A percentile compares a stretch with the other conserved stretches of the same genome.
Conservation (phyloP, 2,329 filamentous ascomycete genomes). For the Botryotinia narcissicola region DNA sequence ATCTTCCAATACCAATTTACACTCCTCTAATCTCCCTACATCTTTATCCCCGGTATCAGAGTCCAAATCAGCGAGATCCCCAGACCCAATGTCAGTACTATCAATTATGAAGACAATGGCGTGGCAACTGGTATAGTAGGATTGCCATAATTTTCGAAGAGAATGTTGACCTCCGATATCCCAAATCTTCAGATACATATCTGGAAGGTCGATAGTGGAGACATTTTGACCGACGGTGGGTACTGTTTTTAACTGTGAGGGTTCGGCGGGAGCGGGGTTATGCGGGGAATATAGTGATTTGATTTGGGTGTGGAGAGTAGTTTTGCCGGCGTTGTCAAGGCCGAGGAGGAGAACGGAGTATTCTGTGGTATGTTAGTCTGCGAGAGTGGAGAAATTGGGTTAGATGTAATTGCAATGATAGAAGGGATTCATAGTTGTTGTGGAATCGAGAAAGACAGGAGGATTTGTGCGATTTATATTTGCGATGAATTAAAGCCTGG, state of each 20-base stretch:
- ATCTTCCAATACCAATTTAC: conserved; percentile 82
- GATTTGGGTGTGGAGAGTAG: conserved; percentile 94
- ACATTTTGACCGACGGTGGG: conserved; percentile 98
- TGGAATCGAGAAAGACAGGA: not conserved
- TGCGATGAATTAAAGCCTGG: not conserved
- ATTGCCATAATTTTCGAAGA: conserved; percentile 89
- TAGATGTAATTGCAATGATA: not conserved
- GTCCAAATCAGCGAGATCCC: conserved; percentile 37
- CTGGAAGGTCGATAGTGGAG: conserved; percentile 81
- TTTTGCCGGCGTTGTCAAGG: conserved; percentile 97
- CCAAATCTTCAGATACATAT: conserved; percentile 99
- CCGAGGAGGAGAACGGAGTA: conserved; percentile 97
- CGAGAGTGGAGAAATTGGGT: conserved; percentile 4
- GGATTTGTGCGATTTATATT: not conserved
- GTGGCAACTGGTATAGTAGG: conserved; percentile 90
- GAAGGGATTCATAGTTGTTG: too few relatives aligned
- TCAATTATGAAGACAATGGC: conserved; percentile 98
- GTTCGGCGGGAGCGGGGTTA: conserved; percentile 55
- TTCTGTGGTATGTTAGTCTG: conserved; percentile 52
- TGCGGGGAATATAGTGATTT: conserved; percentile 77
- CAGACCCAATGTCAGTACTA: conserved; percentile 87
- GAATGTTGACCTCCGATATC: conserved; percentile 93
- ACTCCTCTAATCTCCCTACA: conserved; percentile 75
- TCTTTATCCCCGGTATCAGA: conserved; percentile 37
- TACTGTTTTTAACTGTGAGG: conserved; percentile 73